Base-by-base conservation (phyloP, 441 rosid genomes). In the Populus hybrid region DNA sequence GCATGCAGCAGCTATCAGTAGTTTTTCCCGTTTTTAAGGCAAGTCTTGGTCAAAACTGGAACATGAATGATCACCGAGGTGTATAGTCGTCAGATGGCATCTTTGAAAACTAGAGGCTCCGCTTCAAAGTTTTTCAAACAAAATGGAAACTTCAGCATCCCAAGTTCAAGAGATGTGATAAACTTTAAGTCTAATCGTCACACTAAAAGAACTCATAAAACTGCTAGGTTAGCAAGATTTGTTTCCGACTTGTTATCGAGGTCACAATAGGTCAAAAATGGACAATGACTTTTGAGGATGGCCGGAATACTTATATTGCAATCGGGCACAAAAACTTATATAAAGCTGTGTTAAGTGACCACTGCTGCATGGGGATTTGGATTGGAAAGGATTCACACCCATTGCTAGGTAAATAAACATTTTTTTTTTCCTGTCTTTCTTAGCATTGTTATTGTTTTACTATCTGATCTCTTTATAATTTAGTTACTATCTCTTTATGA, bases 81-180 rank as follows among this genome's bases (percentile, higher is more conserved):
- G 10, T 12, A 66, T 66, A 12, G 69, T 66, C 69, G 14, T 66
- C 32, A 30, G 61, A 54, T 30, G 69, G 69, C 35, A 66, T 66
- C 69, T 66, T 66, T 66, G 69, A 66, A 54, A 66, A 66, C 69
- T 66, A 26, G 20, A 24, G 18, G 69, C 30, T 66, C 34, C 69
- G 1, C 2, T 28, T 26, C 32, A 24, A 66, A 1, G 34, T 66
- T 24, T 66, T 30, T 66, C 69, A 66, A 66, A 66, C 69, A 66
- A 54, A 16, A 54, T 54, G 2, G 61, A 54, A 54, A 54, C 61
- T 54, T 54, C 61, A 54, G 61, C n/a, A 54, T 54, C 61, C 61
- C 61, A 54, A 54, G 61, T 54, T 18, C 0, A 50, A 16, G 8
- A 50, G 61, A 16, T 18, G 61, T 16, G n/a, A 18, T 54, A 0